A percentile compares a stretch with the other conserved stretches of the same genome.
Evolutionary conservation across 225 moss, liverwort and hornwort genomes (phyloP).

Genomic region (Pleurozium schreberi): DNA sequence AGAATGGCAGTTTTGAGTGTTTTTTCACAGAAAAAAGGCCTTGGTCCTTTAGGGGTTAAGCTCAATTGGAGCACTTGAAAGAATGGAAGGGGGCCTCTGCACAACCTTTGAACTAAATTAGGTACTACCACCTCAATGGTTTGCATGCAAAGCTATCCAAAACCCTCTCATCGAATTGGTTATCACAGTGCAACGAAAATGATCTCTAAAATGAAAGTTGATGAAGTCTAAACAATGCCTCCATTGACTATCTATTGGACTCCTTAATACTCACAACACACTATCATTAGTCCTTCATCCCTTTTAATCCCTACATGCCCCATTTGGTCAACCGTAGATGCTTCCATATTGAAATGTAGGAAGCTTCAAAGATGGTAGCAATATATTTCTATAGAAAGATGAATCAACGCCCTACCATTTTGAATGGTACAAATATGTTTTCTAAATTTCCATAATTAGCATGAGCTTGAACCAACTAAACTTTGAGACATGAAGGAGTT

Average conservation of each 20-base stretch:
- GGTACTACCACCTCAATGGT: neutral
- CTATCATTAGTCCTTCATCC: neutral
- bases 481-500: too few species aligned
- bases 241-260: neutral
- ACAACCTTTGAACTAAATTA: neutral
- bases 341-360: neutral
- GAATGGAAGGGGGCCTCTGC: neutral
- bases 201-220: neutral
- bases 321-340: neutral
- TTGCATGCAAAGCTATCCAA: neutral
- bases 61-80: neutral
- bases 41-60: too few species aligned
- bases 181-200: neutral
- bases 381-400: neutral
- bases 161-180: neutral
- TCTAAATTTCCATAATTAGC: neutral
- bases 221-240: neutral
- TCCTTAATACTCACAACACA: neutral
- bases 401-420: neutral
- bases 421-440: neutral
- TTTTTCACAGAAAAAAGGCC: too few species aligned
- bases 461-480: neutral
- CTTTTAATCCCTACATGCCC: neutral
- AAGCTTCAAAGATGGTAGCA: neutral
- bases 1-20: too few species aligned